phyloP scores from a whole-genome alignment of 2,329 filamentous ascomycete species.

The Diaporthe sp. region DNA sequence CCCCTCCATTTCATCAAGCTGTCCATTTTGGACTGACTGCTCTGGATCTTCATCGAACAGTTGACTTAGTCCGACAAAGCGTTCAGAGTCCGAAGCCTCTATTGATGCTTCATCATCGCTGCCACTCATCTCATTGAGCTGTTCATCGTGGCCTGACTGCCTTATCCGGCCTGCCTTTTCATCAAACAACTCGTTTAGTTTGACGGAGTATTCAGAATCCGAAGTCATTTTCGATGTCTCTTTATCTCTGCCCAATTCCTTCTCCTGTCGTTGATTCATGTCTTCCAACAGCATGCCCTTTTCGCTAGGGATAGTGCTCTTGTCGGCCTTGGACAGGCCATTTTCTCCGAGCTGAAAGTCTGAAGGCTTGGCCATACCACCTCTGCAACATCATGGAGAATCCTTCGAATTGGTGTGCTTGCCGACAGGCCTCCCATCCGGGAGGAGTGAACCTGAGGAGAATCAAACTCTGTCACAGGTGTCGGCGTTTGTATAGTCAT shows the following conservation, averaged over 20 bases:
- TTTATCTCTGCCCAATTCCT: not conserved
- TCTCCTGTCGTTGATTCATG: not conserved
- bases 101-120: not conserved
- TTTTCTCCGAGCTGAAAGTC: not conserved
- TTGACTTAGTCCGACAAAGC: too few species aligned
- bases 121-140: too few species aligned
- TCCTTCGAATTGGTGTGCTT: not conserved
- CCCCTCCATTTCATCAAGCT: too few species aligned
- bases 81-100: not conserved
- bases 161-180: not conserved
- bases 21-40: not conserved
- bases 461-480: too few species aligned
- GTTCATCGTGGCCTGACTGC: not conserved
- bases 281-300: not conserved
- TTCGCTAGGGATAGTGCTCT: not conserved
- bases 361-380: not conserved
- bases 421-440: not conserved
- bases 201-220: too few species aligned
- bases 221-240: too few species aligned
- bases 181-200: accelerated
- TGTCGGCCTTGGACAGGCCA: not conserved
- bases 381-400: not conserved
- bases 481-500: not conserved
- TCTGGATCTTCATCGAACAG: not conserved
- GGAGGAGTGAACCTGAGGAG: not conserved